Base-by-base conservation (phyloP, 2,329 filamentous ascomycete genomes). In the Chaetomiaceae sp. region DNA sequence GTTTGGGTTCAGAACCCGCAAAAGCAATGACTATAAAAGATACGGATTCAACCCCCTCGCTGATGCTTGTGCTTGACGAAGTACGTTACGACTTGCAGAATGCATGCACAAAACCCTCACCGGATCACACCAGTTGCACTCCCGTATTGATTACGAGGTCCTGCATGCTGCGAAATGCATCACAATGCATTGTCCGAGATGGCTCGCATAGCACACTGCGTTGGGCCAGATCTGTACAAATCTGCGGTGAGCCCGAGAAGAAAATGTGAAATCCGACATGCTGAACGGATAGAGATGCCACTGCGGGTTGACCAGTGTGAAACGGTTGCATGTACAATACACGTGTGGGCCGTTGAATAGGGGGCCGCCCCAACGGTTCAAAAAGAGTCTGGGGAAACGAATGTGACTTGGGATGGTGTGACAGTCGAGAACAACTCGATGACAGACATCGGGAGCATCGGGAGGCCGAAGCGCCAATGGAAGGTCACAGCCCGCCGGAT, bases 401-500 rank as follows among this genome's bases (percentile, higher is more conserved):
- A n/a, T n/a, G 20, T 15, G 38, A 34, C n/a, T 29, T 11, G n/a
- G 29, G 29, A 33, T 20, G 47, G 47, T 33, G 29, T 31, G 39
- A 17, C 22, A 23, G 17, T n/a, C 22, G 17, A 51, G 22, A 37
- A 17, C 14, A 38, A 11, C 25, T 38, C 47, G 25, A 42, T n/a
- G 19, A 43, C 31, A 51, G 23, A 33, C 48, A 40, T 40, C 48
- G 15, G 19, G 23, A 25, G 40, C 9, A 43, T 40, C 52, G 52
- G 42, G 42, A 46, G 19, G 11, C 27, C n/a, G n/a, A 27, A 20
- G 20, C 37, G 36, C 52, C 52, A 54, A 54, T 54, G 36, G 36
- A 23, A 17, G 17, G 15, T 6, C 19, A 40, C 34, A 27, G 27
- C 25, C 4, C n/a, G 34, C 33, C 19, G 25, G 46, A 27, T 33